Evolutionary conservation across 768 basidiomycete species (phyloP), one percentile per base, ranked within the genome.

Genomic region (Sistotremastrum niveocremeum): DNA sequence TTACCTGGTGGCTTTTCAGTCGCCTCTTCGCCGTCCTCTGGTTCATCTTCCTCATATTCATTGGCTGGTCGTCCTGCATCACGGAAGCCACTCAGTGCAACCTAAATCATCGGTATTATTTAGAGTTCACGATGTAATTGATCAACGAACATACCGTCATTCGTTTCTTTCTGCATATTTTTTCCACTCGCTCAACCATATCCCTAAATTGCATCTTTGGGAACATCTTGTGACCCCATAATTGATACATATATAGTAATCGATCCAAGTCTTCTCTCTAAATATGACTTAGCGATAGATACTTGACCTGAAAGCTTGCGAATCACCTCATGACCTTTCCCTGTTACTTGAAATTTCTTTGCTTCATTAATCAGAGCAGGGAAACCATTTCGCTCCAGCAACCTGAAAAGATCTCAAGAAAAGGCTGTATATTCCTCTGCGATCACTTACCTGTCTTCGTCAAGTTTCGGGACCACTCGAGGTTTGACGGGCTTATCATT

Each of bases 151-250:
- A 50, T 57, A 95, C 94, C 63, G 83, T 73, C 81, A 97, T 84
- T 9, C 84, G 75, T 43, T 78, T 77, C 5, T 84, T 81, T 53
- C 85, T 84, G 57, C 88, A 95, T 7, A 95, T 61, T 54, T 82
- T 87, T 67, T 99, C 94, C 7, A 98, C 76, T 7, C 83, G 73
- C 33, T 76, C 65, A 4, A 94, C 78, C 0, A 90, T 94, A 56
- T 95, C 91, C 39, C 71, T 70, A 60, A 98, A 95, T 37, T 82
- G 79, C 4, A 76, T 81, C 56, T 84, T 88, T 4, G 95, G 95
- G 58, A 84, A 93, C 70, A 99, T 70, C 54, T 73, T 76, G 65
- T 98, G 95, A 3, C 89, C 74, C 95, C 95, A 99, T 55, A 90
- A 84, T 56, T 91, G 89, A 59, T 98, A 98, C 34, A 84, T 66